Evolutionary conservation across 2,329 filamentous ascomycete genomes (phyloP).

Genomic region (Cercospora nicotianae): DNA sequence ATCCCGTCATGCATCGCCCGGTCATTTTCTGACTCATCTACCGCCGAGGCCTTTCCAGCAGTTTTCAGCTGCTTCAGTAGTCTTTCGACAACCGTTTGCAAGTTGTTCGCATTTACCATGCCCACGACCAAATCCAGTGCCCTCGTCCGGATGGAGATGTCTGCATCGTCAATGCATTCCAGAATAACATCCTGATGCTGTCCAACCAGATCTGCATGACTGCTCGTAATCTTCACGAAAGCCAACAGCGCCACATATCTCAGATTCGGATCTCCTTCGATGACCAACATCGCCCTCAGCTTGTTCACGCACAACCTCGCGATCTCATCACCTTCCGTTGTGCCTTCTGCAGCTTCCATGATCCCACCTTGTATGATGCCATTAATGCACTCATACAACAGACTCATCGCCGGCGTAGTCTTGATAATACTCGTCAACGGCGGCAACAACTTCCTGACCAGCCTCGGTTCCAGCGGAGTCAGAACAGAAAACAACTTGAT

Average conservation of each 20-base stretch:
- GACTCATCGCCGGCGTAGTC: conserved; percentile 95
- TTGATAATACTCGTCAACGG: conserved; percentile 90
- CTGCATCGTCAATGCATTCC: conserved; percentile 90
- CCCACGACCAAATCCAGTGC: conserved; percentile 88
- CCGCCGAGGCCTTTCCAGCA: conserved; percentile 57
- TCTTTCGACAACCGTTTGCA: conserved; percentile 79
- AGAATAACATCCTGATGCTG: conserved; percentile 95
- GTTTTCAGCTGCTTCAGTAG: conserved; percentile 80
- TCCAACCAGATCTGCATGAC: conserved; percentile 83
- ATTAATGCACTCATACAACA: conserved; percentile 97
- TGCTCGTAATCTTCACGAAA: conserved; percentile 89
- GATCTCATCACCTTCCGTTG: conserved; percentile 83
- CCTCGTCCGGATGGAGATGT: conserved; percentile 92
- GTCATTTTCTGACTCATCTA: conserved; percentile 50
- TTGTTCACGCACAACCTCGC: conserved; percentile 90
- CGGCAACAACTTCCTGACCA: conserved; percentile 87
- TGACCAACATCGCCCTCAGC: conserved; percentile 87
- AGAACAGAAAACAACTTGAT: conserved; percentile 97
- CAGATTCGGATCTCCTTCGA: conserved; percentile 90
- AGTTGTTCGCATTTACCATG: conserved; percentile 87
- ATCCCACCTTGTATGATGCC: conserved; percentile 97
- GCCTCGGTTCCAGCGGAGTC: conserved; percentile 84
- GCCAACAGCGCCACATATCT: conserved; percentile 96
- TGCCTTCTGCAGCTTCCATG: conserved; percentile 75
- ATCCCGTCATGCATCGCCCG: conserved; percentile 46